These are phyloP conservation scores for Leccinum truebloodii DNA, from an alignment of 768 basidiomycete genomes.

Conservation along the genomic window DNA sequence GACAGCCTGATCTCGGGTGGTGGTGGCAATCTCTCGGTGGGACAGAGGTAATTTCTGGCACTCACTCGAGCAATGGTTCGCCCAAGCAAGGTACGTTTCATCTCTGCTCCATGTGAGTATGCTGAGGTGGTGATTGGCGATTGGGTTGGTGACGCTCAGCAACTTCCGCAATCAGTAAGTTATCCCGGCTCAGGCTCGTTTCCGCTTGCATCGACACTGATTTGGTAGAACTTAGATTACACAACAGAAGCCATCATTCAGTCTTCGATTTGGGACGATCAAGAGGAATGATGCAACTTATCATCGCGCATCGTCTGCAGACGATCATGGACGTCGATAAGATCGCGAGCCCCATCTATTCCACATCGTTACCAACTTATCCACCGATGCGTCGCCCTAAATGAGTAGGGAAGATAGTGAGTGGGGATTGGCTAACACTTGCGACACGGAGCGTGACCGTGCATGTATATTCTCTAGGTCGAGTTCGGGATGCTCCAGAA, in stretches of 20 bases:
- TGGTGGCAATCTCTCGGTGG: constrained; percentile 52
- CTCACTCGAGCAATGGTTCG: constrained; percentile 60
- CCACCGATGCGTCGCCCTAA: constrained; percentile 19
- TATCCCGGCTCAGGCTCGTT: background rate
- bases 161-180: constrained; percentile 45
- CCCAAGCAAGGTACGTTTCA: constrained; percentile 42
- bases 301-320: constrained; percentile 27
- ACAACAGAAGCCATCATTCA: constrained; percentile 57
- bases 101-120: background rate
- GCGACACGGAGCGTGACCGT: background rate
- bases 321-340: constrained; percentile 66
- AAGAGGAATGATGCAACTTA: constrained; percentile 50
- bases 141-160: constrained; percentile 26
- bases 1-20: constrained; percentile 47
- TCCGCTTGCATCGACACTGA: background rate
- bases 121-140: background rate
- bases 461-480: background rate
- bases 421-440: background rate
- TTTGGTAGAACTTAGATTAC: constrained; percentile 40
- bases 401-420: constrained; percentile 44
- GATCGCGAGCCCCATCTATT: constrained; percentile 37
- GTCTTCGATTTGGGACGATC: constrained; percentile 49
- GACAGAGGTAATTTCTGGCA: constrained; percentile 60
- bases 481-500: constrained; percentile 61
- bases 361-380: background rate